Conservation (phyloP, 805 yeast genomes). For the Suhomyces sp. region DNA sequence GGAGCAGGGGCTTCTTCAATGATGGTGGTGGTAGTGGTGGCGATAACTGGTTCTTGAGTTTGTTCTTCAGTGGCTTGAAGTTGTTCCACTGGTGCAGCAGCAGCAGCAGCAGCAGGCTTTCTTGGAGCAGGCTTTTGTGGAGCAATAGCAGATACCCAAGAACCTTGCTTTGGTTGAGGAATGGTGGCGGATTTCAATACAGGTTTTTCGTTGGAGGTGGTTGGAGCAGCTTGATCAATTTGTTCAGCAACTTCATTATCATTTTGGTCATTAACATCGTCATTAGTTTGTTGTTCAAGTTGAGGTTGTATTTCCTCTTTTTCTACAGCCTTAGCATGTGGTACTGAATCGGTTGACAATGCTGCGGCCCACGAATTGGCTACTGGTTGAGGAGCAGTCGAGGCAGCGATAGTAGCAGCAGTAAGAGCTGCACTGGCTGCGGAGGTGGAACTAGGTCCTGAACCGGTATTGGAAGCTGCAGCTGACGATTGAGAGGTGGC, state of each 20-base stretch:
- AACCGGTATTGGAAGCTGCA: constrained; percentile 1
- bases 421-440: constrained; percentile 15
- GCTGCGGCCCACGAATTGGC: constrained; percentile 48
- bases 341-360: constrained; percentile 34
- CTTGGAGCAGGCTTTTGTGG: constrained; percentile 34
- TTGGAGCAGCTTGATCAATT: constrained; percentile 9
- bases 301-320: constrained; percentile 10
- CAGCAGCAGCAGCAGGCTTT: constrained; percentile 8
- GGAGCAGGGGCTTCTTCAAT: constrained; percentile 11
- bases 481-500: constrained; percentile 1
- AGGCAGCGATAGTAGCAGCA: constrained; percentile 17
- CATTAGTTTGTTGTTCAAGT: constrained; percentile 1
- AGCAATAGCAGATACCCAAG: constrained; percentile 72
- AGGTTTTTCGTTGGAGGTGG: constrained; percentile 10
- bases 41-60: background rate
- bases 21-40: constrained; percentile 10
- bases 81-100: constrained; percentile 4
- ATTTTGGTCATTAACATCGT: constrained; percentile 5
- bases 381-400: constrained; percentile 19
- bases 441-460: constrained; percentile 3
- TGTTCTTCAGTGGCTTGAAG: constrained; percentile 1
- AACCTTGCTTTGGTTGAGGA: constrained; percentile 49
- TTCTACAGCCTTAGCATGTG: constrained; percentile 19
- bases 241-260: constrained; percentile 12
- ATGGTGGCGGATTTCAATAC: constrained; percentile 38